These are phyloP conservation scores for Fusarium torulosum DNA, from an alignment of 2,329 filamentous ascomycete genomes.

Conservation along the genomic window DNA sequence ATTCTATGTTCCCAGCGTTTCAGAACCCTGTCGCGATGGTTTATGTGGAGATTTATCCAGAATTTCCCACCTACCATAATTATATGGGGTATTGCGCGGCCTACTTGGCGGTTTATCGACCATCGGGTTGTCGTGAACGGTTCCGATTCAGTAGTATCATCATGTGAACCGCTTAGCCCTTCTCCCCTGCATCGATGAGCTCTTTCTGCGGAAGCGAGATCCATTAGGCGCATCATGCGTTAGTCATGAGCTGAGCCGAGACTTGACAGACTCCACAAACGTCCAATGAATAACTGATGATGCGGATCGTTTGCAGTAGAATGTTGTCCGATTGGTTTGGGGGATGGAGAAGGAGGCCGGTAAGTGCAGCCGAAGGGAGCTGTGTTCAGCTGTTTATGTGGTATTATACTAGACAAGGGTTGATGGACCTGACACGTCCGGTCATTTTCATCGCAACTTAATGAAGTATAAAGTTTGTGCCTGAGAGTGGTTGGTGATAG, in stretches of 20 bases:
- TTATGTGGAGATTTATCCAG: conserved; percentile 9
- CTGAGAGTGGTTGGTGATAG: neutral
- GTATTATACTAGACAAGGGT: neutral
- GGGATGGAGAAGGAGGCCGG: neutral
- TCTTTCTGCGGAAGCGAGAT: neutral
- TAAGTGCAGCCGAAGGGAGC: neutral
- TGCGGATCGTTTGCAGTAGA: neutral
- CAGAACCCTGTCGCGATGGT: conserved; percentile 10
- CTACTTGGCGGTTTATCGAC: neutral
- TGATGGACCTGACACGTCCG: neutral
- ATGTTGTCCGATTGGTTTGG: neutral
- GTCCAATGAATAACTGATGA: neutral
- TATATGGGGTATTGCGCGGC: neutral
- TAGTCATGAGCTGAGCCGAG: neutral
- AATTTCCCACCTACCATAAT: conserved; percentile 30
- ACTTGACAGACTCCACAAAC: neutral
- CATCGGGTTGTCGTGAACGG: neutral
- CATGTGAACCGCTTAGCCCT: neutral
- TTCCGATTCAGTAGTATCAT: neutral
- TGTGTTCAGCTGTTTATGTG: neutral
- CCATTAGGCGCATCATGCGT: neutral
- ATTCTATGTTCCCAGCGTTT: conserved; percentile 7
- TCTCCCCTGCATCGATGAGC: neutral
- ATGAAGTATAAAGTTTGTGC: neutral
- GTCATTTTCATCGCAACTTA: neutral